A percentile compares a stretch with the other conserved stretches of the same genome.
phyloP scores from a whole-genome alignment of 73 alveolate genomes.

The Paramecium biaurelia region DNA sequence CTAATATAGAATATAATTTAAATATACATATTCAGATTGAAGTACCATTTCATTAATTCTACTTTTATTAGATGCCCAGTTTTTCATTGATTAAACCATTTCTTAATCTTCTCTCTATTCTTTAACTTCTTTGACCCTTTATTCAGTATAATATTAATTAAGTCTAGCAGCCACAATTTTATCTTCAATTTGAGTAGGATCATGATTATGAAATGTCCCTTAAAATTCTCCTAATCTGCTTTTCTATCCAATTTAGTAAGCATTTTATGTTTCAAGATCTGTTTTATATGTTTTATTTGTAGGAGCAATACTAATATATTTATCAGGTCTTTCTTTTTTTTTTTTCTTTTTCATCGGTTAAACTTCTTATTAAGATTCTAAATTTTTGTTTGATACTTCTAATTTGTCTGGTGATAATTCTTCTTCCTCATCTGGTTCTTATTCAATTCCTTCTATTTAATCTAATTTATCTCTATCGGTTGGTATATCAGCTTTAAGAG shows the following conservation, averaged over 20 bases:
- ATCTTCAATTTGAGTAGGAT: slow-evolving; percentile 24
- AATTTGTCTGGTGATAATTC: not conserved
- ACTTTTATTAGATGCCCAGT: slow-evolving; percentile 45
- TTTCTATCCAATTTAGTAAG: not conserved
- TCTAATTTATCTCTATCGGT: not conserved
- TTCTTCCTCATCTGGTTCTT: not conserved
- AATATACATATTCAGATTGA: slow-evolving; percentile 2
- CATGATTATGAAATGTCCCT: not conserved
- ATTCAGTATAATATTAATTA: not conserved
- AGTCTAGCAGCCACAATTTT: not conserved
- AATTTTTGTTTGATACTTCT: not conserved
- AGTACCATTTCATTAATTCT: slow-evolving; percentile 36
- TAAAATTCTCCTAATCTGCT: slow-evolving; percentile 10
- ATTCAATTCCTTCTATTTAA: not conserved
- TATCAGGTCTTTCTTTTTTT: not conserved
- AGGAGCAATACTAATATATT: slow-evolving; percentile 40
- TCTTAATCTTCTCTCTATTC: slow-evolving; percentile 20
- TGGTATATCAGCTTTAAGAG: slow-evolving; percentile 19
- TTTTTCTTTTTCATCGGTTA: not conserved
- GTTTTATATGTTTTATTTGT: not conserved
- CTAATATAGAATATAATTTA: not conserved
- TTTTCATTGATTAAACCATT: not conserved
- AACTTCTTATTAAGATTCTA: not conserved
- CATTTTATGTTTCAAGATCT: slow-evolving; percentile 9
- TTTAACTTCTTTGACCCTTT: not conserved